Conservation (phyloP, 164 flowering plant genomes). For the Hamamelis virginiana region DNA sequence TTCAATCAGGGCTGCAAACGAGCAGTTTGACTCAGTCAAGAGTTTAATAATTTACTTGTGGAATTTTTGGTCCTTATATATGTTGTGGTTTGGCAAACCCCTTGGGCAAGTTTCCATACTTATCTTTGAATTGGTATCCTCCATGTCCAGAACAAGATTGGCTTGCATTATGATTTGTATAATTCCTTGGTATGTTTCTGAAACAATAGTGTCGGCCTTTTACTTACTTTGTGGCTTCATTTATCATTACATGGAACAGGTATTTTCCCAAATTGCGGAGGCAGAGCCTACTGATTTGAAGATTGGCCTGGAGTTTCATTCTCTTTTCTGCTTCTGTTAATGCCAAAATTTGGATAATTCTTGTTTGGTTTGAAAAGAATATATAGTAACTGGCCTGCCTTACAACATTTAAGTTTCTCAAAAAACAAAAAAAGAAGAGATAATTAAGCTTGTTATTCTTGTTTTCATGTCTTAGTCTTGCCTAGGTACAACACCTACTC, state of each 20-base stretch:
- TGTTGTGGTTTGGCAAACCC: no score
- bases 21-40: no score
- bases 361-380: slow-evolving; percentile 69
- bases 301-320: slow-evolving; percentile 67
- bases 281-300: slow-evolving; percentile 48
- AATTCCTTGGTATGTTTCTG: no score
- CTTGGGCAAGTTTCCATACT: not conserved
- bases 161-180: no score
- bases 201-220: no score
- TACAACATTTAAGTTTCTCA: slow-evolving; percentile 55
- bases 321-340: slow-evolving; percentile 72
- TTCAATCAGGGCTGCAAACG: no score
- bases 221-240: not conserved
- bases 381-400: slow-evolving; percentile 53
- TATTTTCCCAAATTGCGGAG: slow-evolving; percentile 50
- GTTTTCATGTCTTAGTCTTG: not conserved
- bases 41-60: no score
- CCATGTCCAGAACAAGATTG: not conserved
- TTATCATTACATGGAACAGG: slow-evolving; percentile 33
- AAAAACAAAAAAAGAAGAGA: no score
- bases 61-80: no score
- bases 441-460: slow-evolving; percentile 15
- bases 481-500: no score
- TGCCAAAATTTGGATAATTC: slow-evolving; percentile 49
- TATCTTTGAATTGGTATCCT: not conserved